Base-by-base conservation (phyloP, 805 yeast genomes). In the Candida tibetensis region DNA sequence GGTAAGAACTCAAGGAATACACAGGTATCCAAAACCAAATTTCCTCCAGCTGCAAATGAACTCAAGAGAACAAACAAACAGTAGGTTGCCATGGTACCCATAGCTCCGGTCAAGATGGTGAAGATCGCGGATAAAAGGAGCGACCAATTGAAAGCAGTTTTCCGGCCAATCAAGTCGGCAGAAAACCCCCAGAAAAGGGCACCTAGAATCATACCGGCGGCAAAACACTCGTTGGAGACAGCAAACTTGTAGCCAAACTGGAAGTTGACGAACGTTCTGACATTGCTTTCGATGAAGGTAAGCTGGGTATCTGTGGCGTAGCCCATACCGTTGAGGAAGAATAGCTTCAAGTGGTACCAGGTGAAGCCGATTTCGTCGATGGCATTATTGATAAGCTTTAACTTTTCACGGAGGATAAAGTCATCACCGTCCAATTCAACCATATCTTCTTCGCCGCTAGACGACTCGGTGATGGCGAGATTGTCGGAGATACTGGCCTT, bases 141-240 rank as follows among this genome's bases (percentile, higher is more conserved):
- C 7, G 80, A 71, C 8, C 62, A 42, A 40, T 49, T 30, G 55
- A 53, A 50, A 7, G 58, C 49, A n/a, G 44, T 16, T 28, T 47
- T 45, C 7, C 55, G 37, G 4, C 55, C 57, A 14, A 52, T 47
- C 34, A 47, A 37, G 64, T 65, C 60, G 46, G 69, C 72, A 3
- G 75, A 64, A 41, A 74, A 64, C 6, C 82, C 82, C 79, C 81
- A 76, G 43, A 74, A 57, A n/a, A 73, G 40, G 1, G 79, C 75
- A 16, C 84, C 84, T 28, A 56, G 49, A 19, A 77, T 62, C 47
- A 77, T 60, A 14, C 81, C 82, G 12, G 49, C 50, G 28, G 58
- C 62, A 36, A 58, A 50, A 13, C 58, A 44, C 30, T 52, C 60
- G 32, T 57, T 69, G 5, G 74, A 62, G 4, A 64, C 60, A 0